These are phyloP conservation scores for Arthrobotrys sinensis DNA, from an alignment of 2,329 filamentous ascomycete genomes.

Conservation along the genomic window DNA sequence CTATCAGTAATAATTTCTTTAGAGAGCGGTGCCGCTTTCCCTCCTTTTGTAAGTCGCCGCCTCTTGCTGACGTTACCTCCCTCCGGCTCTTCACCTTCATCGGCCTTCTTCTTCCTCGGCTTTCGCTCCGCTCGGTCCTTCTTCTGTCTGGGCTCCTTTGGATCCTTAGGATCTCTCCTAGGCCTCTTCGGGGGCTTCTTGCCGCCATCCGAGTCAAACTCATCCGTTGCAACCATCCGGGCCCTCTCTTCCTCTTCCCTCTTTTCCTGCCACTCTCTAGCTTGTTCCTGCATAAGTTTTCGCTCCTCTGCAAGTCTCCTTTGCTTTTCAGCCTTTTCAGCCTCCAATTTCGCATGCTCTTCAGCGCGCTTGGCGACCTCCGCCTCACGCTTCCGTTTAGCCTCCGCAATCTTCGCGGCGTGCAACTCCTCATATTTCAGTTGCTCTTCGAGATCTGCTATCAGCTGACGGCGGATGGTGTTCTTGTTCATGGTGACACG, in stretches of 20 bases:
- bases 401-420: conserved; percentile 85
- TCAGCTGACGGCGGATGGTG: conserved; percentile 92
- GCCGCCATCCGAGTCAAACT: conserved; percentile 38
- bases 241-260: conserved; percentile 49
- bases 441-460: conserved; percentile 86
- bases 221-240: conserved; percentile 12
- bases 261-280: conserved; percentile 50
- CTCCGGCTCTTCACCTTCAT: conserved; percentile 38
- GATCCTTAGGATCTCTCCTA: conserved; percentile 35
- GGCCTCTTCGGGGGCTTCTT: conserved; percentile 39
- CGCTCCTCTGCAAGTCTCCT: conserved; percentile 88
- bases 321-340: conserved; percentile 79
- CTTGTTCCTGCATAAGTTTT: conserved; percentile 81
- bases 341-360: conserved; percentile 74
- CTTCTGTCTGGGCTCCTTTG: conserved; percentile 34
- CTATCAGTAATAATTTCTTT: conserved; percentile 53
- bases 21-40: conserved; percentile 31
- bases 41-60: conserved; percentile 46
- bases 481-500: conserved; percentile 97
- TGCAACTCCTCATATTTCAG: conserved; percentile 94
- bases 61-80: conserved; percentile 43
- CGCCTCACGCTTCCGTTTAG: conserved; percentile 83
- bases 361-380: conserved; percentile 85
- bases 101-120: conserved; percentile 50
- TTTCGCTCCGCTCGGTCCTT: conserved; percentile 39